Conservation (phyloP, 2,329 filamentous ascomycete genomes). For the Colletotrichum endophyticum region DNA sequence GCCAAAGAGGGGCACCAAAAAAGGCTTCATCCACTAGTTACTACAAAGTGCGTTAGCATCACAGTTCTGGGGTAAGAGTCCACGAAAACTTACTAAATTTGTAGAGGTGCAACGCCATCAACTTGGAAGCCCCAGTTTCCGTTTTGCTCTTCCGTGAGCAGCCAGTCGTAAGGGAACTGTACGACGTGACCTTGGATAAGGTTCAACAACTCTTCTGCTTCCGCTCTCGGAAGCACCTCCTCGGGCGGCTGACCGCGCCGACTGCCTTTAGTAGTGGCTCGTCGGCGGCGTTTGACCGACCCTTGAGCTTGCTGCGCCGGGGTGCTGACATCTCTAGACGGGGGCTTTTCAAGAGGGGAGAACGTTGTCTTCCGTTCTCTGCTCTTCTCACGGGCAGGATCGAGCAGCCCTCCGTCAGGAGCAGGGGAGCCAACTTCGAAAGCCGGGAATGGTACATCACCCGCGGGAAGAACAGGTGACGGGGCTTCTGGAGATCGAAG, state of each 20-base stretch:
- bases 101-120: conserved; percentile 92
- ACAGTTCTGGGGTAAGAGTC: not conserved
- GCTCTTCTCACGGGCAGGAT: conserved; percentile 40
- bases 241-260: conserved; percentile 71
- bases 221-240: conserved; percentile 75
- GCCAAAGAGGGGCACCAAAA: not conserved
- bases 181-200: conserved; percentile 89
- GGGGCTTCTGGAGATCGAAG: conserved; percentile 36
- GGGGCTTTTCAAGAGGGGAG: conserved; percentile 55
- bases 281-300: conserved; percentile 66
- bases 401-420: conserved; percentile 32
- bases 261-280: conserved; percentile 73
- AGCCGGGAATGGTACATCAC: conserved; percentile 51
- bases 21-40: conserved; percentile 30
- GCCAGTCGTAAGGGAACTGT: conserved; percentile 95
- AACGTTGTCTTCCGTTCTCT: conserved; percentile 62
- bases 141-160: conserved; percentile 86
- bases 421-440: conserved; percentile 40
- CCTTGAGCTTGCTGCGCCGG: conserved; percentile 40
- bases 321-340: conserved; percentile 36
- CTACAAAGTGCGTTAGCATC: conserved; percentile 33
- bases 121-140: conserved; percentile 98
- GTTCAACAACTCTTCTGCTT: conserved; percentile 82
- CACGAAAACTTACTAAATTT: conserved; percentile 81
- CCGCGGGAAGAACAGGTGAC: conserved; percentile 47